Conservation (phyloP, 2,329 filamentous ascomycete species). For the Clonostachys chloroleuca region DNA sequence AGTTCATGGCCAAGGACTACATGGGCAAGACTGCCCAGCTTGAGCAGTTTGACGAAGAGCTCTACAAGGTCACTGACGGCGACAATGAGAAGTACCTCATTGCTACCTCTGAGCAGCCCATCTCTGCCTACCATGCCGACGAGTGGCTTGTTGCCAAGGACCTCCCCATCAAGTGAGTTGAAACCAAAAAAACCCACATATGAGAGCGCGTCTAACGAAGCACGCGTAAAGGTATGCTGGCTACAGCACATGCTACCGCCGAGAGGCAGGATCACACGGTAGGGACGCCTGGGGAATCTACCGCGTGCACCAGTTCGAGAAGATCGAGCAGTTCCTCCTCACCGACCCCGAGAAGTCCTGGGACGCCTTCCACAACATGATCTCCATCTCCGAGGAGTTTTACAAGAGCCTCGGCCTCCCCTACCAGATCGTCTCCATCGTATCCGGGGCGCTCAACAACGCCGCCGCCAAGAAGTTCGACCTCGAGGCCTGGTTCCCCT, state of each 20-base stretch:
- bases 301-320: conserved; percentile 97
- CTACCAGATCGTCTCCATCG: conserved; percentile 89
- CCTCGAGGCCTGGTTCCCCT: conserved; percentile 93
- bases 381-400: conserved; percentile 85
- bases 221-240: conserved; percentile 70
- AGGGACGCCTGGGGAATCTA: conserved; percentile 98
- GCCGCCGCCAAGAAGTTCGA: conserved; percentile 82
- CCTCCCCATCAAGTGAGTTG: conserved; percentile 73
- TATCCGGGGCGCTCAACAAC: conserved; percentile 90
- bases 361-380: conserved; percentile 93
- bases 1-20: conserved; percentile 90
- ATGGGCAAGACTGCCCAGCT: conserved; percentile 99
- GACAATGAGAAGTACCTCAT: conserved; percentile 81
- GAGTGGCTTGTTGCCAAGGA: conserved; percentile 87
- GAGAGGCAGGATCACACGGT: conserved; percentile 82
- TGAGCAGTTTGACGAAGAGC: conserved; percentile 93
- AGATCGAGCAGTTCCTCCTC: conserved; percentile 76
- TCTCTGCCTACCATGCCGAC: conserved; percentile 86
- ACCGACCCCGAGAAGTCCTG: conserved; percentile 87
- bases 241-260: conserved; percentile 92
- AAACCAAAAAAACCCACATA: neutral
- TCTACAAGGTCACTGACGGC: conserved; percentile 83
- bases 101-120: conserved; percentile 89
- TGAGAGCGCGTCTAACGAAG: neutral
- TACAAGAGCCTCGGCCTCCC: conserved; percentile 86